These are phyloP conservation scores for Dichomitus squalens DNA, from an alignment of 1,284 basidiomycete species.

Conservation along the genomic window DNA sequence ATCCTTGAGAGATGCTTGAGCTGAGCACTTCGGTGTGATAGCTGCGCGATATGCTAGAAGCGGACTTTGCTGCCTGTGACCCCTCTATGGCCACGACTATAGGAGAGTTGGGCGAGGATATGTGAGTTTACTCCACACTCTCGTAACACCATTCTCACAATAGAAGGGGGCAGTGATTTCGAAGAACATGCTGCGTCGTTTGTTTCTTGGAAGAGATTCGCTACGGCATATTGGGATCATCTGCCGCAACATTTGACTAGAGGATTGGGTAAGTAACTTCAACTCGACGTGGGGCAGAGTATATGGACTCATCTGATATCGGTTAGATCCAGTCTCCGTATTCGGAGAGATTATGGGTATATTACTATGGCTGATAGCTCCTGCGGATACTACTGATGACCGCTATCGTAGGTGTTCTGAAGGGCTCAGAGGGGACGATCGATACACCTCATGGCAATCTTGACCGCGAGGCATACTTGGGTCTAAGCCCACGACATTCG, in stretches of 20 bases:
- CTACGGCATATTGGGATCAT: slow-evolving; percentile 60
- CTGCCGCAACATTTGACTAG: slow-evolving; percentile 57
- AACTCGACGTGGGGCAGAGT: too few species aligned
- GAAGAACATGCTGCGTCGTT: slow-evolving; percentile 27
- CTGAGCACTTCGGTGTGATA: background rate
- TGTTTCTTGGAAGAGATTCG: slow-evolving; percentile 55
- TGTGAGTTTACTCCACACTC: background rate
- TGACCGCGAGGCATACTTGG: slow-evolving; percentile 45
- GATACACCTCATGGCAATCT: slow-evolving; percentile 40
- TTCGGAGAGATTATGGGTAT: slow-evolving; percentile 71
- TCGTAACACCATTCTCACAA: too few species aligned
- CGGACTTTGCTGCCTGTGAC: background rate
- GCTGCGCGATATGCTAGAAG: background rate
- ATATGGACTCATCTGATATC: background rate
- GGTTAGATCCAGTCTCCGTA: slow-evolving; percentile 60
- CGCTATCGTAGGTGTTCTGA: slow-evolving; percentile 55
- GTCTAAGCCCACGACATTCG: slow-evolving; percentile 52
- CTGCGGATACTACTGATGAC: background rate
- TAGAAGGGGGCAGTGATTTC: background rate
- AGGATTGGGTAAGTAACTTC: slow-evolving; percentile 46
- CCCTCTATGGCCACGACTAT: background rate
- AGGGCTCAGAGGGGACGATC: slow-evolving; percentile 59
- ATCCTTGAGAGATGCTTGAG: background rate
- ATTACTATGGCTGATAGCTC: background rate
- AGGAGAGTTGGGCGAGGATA: background rate